These are phyloP conservation scores for Entomortierella chlamydospora DNA, from an alignment of 192 early-diverging fungal genomes.

Conservation along the genomic window DNA sequence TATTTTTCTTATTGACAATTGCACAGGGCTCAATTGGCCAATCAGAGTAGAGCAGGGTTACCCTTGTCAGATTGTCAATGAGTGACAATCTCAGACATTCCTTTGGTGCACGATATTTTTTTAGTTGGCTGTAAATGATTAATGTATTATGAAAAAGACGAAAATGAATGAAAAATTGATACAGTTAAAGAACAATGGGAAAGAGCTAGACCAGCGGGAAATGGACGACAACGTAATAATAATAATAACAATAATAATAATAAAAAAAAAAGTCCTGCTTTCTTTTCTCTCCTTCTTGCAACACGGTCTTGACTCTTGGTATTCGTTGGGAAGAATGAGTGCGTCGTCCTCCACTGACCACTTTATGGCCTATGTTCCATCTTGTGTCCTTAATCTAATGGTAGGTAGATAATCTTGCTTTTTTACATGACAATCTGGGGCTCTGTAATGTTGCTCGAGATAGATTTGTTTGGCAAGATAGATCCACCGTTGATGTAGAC, in stretches of 20 bases:
- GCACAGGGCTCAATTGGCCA: no score
- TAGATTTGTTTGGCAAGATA: constrained; percentile 97
- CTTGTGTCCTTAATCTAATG: background rate
- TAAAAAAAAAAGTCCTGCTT: constrained; percentile 8
- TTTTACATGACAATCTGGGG: constrained; percentile 96
- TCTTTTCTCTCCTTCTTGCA: constrained; percentile 7
- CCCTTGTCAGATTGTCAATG: no score
- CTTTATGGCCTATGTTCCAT: background rate
- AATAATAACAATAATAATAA: background rate
- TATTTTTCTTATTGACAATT: background rate
- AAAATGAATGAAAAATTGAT: background rate
- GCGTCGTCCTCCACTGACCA: background rate
- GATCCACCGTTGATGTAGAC: constrained; percentile 95
- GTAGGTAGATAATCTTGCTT: background rate
- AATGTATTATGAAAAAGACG: background rate
- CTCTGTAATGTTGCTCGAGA: constrained; percentile 88
- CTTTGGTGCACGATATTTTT: no score
- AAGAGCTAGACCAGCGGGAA: background rate
- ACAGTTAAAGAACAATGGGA: background rate
- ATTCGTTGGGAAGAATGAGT: constrained; percentile 2
- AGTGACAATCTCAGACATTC: no score
- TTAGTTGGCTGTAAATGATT: background rate
- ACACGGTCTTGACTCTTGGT: background rate
- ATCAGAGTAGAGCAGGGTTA: no score
- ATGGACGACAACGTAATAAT: background rate